Evolutionary conservation across 306 rosid genomes (phyloP), one percentile per base, ranked within the genome.

Genomic region (Benincasa hispida): DNA sequence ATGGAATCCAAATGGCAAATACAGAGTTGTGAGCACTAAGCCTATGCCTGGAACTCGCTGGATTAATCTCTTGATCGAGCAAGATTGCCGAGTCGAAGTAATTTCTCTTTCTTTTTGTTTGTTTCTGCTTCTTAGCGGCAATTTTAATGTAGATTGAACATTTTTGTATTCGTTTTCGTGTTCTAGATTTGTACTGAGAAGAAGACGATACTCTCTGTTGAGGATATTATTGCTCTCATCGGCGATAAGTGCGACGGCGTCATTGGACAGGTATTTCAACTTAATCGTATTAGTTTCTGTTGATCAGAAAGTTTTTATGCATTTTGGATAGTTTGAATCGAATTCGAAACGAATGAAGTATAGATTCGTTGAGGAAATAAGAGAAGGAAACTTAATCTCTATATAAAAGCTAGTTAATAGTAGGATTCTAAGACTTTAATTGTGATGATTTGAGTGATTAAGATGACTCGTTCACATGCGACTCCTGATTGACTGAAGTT

Each of bases 41-140:
- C 79, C 98, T 70, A 95, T 95, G 99, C 99, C 99, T 0, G 98
- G 98, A 83, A 92, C 93, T 75, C 98, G 99, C 75, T 95, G 98
- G 99, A 92, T 95, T 82, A 89, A 95, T 73, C 99, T 95, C 78
- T 89, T 95, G 34, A 82, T 92, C 61, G 92, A 92, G 27, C 96
- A 95, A 83, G 99, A 89, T 77, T 85, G 90, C 82, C 96, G 99
- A 37, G 84, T 95, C 77, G 99, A 95, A 84, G 99, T 95, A 90
- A 82, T 59, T 58, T 51, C 4, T 55, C 78, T 55, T 50, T 17
- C 8, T 79, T 19, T 39, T 22, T 21, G 30, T 37, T 17, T 18
- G 25, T 76, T 50, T 68, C 21, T 17, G 53, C 42, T 0, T 60
- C 35, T 59, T 59, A 21, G 57, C 6, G 18, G 69, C 0, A 47